These are phyloP conservation scores for Ganoderma sinense DNA, from an alignment of 1,284 basidiomycete species.

Conservation along the genomic window DNA sequence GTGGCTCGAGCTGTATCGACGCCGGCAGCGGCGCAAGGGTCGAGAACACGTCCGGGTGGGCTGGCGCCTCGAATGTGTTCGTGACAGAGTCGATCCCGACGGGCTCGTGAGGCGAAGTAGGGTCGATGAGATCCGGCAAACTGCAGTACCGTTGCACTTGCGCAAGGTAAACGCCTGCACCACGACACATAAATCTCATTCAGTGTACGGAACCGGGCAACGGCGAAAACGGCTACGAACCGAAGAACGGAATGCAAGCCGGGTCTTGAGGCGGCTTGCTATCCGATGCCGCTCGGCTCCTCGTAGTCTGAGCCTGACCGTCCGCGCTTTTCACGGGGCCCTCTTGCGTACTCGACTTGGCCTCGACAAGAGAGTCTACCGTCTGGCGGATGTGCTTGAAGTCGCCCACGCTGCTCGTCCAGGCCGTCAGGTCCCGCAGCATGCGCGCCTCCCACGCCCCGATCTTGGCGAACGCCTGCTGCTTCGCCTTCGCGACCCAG, in stretches of 20 bases:
- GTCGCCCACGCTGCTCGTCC: constrained; percentile 72
- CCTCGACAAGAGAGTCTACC: constrained; percentile 70
- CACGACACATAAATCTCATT: not conserved
- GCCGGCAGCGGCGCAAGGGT: constrained; percentile 73
- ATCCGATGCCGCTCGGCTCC: constrained; percentile 54
- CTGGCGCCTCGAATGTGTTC: constrained; percentile 68
- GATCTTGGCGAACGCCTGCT: constrained; percentile 72
- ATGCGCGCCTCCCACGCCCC: constrained; percentile 81
- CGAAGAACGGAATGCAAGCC: constrained; percentile 81
- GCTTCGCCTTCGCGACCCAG: constrained; percentile 76
- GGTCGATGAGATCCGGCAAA: constrained; percentile 85
- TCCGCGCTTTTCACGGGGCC: constrained; percentile 56
- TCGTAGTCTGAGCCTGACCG: constrained; percentile 44
- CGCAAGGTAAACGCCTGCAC: constrained; percentile 77
- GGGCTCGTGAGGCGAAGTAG: constrained; percentile 74
- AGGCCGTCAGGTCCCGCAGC: constrained; percentile 77
- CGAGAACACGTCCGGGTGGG: constrained; percentile 80
- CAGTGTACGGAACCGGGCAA: not conserved
- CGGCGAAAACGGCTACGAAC: constrained; percentile 48
- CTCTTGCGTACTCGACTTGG: constrained; percentile 61
- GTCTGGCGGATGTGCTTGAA: constrained; percentile 80
- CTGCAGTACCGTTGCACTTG: constrained; percentile 72
- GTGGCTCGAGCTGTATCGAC: constrained; percentile 81
- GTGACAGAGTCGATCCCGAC: constrained; percentile 71
- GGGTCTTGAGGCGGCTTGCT: constrained; percentile 49